A percentile compares a stretch with the other conserved stretches of the same genome.
Conservation (phyloP, 257 asterid species). For the Capsicum chinense region DNA sequence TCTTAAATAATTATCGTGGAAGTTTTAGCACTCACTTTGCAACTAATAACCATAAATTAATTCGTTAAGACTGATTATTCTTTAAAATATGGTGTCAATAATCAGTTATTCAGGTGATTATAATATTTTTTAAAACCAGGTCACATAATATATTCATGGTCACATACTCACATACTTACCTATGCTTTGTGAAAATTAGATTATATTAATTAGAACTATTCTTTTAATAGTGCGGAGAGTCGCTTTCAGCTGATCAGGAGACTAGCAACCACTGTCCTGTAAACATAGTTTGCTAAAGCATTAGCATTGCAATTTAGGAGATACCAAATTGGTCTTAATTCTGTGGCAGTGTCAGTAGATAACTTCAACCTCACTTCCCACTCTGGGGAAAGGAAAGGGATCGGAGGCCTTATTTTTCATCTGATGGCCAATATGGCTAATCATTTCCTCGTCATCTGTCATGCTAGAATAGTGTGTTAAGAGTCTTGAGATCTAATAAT, state of each 20-base stretch:
- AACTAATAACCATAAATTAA: not conserved
- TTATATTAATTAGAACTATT: not conserved
- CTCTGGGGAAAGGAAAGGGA: not conserved
- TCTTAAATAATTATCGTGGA: not conserved
- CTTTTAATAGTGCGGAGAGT: constrained; percentile 1
- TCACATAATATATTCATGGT: constrained; percentile 13
- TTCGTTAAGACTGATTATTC: constrained; percentile 4
- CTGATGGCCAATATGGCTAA: not conserved
- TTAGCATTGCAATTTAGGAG: not conserved
- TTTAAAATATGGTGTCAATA: constrained; percentile 22
- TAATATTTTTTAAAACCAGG: not conserved
- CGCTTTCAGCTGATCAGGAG: constrained; percentile 10
- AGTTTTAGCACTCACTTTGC: not conserved
- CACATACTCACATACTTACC: not conserved
- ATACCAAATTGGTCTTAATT: not conserved
- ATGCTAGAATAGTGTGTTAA: not conserved
- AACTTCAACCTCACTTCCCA: not conserved
- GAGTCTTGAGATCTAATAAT: constrained; percentile 4
- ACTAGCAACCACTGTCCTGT: not conserved
- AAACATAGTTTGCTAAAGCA: constrained; percentile 10
- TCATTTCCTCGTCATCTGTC: constrained; percentile 1
- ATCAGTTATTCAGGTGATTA: not conserved
- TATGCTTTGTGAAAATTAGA: constrained; percentile 2
- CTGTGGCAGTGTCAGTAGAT: not conserved
- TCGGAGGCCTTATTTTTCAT: not conserved